These are phyloP conservation scores for Candida neerlandica DNA, from an alignment of 1,139 yeast genomes.

Conservation along the genomic window DNA sequence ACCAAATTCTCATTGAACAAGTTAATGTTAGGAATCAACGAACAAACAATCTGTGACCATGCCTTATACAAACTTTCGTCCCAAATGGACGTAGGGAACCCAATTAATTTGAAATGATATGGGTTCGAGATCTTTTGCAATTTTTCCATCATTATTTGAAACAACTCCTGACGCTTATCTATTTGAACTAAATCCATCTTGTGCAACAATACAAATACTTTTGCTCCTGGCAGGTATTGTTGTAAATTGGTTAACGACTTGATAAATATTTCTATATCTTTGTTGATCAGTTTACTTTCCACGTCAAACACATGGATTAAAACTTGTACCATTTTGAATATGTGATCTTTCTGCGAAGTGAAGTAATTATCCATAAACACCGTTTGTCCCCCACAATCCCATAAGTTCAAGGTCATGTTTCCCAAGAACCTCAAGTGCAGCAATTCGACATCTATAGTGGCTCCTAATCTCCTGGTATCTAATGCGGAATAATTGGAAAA, in stretches of 20 bases:
- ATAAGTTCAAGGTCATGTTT: slow-evolving; percentile 89
- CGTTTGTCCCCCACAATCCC: slow-evolving; percentile 99
- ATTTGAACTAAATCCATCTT: slow-evolving; percentile 95
- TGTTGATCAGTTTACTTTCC: slow-evolving; percentile 86
- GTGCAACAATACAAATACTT: slow-evolving; percentile 87
- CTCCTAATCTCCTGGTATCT: slow-evolving; percentile 93
- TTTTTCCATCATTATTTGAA: slow-evolving; percentile 80
- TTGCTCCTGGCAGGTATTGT: slow-evolving; percentile 88
- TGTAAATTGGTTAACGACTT: slow-evolving; percentile 80
- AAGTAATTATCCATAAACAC: slow-evolving; percentile 94
- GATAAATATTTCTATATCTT: slow-evolving; percentile 90
- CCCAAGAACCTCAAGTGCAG: slow-evolving; percentile 91
- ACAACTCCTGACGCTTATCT: slow-evolving; percentile 82
- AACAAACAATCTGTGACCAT: slow-evolving; percentile 95
- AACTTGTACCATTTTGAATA: slow-evolving; percentile 96
- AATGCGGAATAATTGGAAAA: slow-evolving; percentile 95
- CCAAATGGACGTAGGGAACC: slow-evolving; percentile 97
- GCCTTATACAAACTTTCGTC: slow-evolving; percentile 95
- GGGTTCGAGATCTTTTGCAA: slow-evolving; percentile 76
- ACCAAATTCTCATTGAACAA: slow-evolving; percentile 75
- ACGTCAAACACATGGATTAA: slow-evolving; percentile 96
- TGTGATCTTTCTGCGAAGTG: slow-evolving; percentile 84
- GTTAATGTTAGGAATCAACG: slow-evolving; percentile 89
- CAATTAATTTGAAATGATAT: slow-evolving; percentile 76
- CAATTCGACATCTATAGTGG: slow-evolving; percentile 97